A percentile compares a stretch with the other conserved stretches of the same genome.
Evolutionary conservation across 2,329 filamentous ascomycete species (phyloP).

Genomic region (Taxawa tesnikishii): DNA sequence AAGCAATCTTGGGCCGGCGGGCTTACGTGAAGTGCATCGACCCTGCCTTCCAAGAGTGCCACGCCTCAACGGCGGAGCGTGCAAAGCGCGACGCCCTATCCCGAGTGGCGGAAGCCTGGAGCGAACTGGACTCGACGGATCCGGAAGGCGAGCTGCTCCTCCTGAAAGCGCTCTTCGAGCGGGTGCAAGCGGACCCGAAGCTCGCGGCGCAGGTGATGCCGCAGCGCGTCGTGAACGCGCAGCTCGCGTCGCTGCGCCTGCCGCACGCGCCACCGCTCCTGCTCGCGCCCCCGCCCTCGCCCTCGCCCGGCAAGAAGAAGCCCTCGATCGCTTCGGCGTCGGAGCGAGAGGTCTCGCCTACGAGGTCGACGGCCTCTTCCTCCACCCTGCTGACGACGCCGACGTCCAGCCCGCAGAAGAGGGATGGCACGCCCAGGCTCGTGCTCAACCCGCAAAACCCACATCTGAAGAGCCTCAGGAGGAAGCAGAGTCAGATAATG

Average conservation of each 20-base stretch:
- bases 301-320: conserved; percentile 7
- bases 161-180: conserved; percentile 64
- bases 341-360: conserved; percentile 4
- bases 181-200: conserved; percentile 57
- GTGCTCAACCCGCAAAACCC: conserved; percentile 73
- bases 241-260: conserved; percentile 18
- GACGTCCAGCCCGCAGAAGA: conserved; percentile 12
- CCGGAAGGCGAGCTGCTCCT: conserved; percentile 84
- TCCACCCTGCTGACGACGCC: no score
- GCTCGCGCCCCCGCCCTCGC: conserved; percentile 6
- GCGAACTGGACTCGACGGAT: conserved; percentile 70
- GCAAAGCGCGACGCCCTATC: conserved; percentile 75
- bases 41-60: conserved; percentile 69
- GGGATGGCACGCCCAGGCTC: conserved; percentile 49
- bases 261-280: conserved; percentile 4
- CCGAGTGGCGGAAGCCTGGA: conserved; percentile 74
- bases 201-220: conserved; percentile 37
- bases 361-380: no score
- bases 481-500: conserved; percentile 9
- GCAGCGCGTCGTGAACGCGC: conserved; percentile 20
- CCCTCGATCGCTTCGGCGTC: conserved; percentile 2
- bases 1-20: conserved; percentile 68
- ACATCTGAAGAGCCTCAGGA: conserved; percentile 65
- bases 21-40: conserved; percentile 75
- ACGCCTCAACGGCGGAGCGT: conserved; percentile 56